Evolutionary conservation across 305 asterid genomes (phyloP).

Genomic region (Fraxinus paxiana): DNA sequence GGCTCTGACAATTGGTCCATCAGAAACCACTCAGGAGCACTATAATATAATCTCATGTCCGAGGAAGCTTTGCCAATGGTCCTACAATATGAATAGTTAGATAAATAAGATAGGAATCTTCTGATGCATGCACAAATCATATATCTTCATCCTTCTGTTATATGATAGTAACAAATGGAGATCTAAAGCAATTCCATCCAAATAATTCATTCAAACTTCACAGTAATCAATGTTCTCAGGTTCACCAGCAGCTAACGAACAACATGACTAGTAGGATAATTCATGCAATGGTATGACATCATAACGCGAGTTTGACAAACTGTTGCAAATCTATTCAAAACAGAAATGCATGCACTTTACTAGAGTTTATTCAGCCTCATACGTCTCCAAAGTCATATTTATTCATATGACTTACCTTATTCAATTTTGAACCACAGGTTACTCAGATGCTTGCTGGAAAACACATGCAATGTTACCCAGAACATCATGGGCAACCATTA

Average conservation of each 20-base stretch:
- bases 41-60: conserved; percentile 67
- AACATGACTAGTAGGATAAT: not conserved
- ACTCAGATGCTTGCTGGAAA: not conserved
- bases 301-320: not conserved
- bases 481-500: not conserved
- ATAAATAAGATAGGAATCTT: not conserved
- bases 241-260: not conserved
- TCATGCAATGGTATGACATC: not conserved
- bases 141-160: not conserved
- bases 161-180: not conserved
- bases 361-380: not conserved
- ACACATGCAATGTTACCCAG: not conserved
- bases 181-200: not conserved
- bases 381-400: not conserved
- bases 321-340: not conserved
- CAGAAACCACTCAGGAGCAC: conserved; percentile 40
- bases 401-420: not conserved
- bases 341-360: not conserved
- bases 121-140: not conserved
- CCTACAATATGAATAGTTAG: conserved; percentile 38
- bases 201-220: conserved; percentile 1
- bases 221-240: not conserved
- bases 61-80: conserved; percentile 80
- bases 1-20: conserved; percentile 30
- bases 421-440: not conserved